Percentiles rank a stretch among this genome's conserved stretches.
These are phyloP conservation scores for Irpex rosettiformis DNA, from an alignment of 1,284 basidiomycete species.

Conservation along the genomic window DNA sequence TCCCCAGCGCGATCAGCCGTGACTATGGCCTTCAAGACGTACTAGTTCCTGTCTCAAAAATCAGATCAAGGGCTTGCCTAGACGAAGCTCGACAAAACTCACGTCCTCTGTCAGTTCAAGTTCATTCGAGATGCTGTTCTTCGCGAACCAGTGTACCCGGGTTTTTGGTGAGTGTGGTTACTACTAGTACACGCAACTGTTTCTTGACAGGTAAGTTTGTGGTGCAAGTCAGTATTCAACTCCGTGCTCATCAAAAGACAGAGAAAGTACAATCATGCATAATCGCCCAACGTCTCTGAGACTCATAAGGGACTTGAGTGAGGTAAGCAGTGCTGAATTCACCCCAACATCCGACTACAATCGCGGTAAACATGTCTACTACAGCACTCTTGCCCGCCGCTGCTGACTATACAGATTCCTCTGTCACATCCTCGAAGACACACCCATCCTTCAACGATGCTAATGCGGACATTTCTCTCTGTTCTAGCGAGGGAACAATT, in stretches of 20 bases:
- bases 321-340: background rate
- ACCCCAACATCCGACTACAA: background rate
- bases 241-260: background rate
- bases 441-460: constrained; percentile 20
- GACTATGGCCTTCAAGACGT: too few relatives aligned
- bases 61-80: background rate
- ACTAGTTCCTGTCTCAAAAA: too few relatives aligned
- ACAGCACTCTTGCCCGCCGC: background rate
- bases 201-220: background rate
- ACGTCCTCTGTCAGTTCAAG: background rate
- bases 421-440: background rate
- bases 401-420: background rate
- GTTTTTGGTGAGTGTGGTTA: background rate
- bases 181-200: background rate
- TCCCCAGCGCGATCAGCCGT: too few relatives aligned
- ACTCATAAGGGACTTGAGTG: constrained; percentile 1
- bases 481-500: constrained; percentile 35
- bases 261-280: too few relatives aligned
- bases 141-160: background rate
- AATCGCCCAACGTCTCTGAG: background rate
- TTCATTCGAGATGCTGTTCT: background rate
- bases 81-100: background rate
- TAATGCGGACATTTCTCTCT: constrained; percentile 45
- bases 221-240: background rate
- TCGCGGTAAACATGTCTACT: background rate